A percentile compares a stretch with the other conserved stretches of the same genome.
These are phyloP conservation scores for Pichia deserticola DNA, from an alignment of 805 yeast genomes.

Conservation along the genomic window DNA sequence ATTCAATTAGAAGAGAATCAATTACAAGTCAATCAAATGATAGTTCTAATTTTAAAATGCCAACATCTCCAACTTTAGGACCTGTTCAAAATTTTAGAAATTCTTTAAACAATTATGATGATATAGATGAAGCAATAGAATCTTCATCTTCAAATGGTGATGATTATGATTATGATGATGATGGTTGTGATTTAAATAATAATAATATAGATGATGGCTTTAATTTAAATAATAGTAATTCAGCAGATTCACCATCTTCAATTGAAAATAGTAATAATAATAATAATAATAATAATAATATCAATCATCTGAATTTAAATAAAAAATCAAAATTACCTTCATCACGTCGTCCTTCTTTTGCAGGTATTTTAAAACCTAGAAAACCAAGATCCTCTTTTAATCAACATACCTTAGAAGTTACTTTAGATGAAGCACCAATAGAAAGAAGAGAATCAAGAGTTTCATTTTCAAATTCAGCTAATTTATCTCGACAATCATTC, in stretches of 20 bases:
- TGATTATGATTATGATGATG: constrained; percentile 25
- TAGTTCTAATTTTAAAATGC: constrained; percentile 34
- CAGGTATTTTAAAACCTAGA: constrained; percentile 29
- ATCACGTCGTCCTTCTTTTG: constrained; percentile 27
- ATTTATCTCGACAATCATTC: constrained; percentile 33
- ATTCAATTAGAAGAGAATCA: constrained; percentile 38
- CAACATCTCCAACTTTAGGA: constrained; percentile 30
- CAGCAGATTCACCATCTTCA: constrained; percentile 2
- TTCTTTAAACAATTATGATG: constrained; percentile 23
- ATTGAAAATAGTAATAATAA: not conserved
- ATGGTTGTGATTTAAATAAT: constrained; percentile 15
- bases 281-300: not conserved
- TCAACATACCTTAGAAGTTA: constrained; percentile 25
- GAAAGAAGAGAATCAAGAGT: constrained; percentile 27
- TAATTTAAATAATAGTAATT: constrained; percentile 12
- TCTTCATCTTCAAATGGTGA: constrained; percentile 35
- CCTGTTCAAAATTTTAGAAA: constrained; percentile 26
- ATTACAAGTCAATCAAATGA: constrained; percentile 40
- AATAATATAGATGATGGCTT: not conserved
- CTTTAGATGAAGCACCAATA: constrained; percentile 27
- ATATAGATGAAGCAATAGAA: constrained; percentile 33
- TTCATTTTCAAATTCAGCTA: constrained; percentile 29
- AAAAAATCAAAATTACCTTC: constrained; percentile 15
- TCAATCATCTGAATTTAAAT: constrained; percentile 1
- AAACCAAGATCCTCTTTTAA: constrained; percentile 28